Evolutionary conservation across 352 stramenopile genomes (phyloP), one percentile per base, ranked within the genome.

Genomic region (Globisporangium solare): DNA sequence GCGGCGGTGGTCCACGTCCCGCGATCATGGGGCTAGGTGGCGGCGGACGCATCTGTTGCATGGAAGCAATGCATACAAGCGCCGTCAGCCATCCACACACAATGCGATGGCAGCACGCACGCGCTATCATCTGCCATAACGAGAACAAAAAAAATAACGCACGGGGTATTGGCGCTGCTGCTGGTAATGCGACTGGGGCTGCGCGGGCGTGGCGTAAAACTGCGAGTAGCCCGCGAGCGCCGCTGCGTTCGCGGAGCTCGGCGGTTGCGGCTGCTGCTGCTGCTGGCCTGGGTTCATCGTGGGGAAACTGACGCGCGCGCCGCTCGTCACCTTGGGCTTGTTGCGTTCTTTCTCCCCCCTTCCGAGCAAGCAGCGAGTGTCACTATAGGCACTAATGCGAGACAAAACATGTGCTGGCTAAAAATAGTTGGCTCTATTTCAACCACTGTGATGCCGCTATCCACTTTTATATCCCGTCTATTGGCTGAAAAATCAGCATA

Each of bases 151-250:
- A 22, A 35, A 37, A n/a, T 35, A 35, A 35, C 27, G 27, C 4
- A 64, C 52, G 21, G 24, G 15, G 40, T 53, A 60, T 43, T 56
- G 39, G 39, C 17, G 39, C 7, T 43, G 60, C 21, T 31, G 43
- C 8, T 54, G 51, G 7, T 45, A 20, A 39, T 57, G 56, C 6
- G 20, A 27, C 6, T 51, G 58, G 11, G 42, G 22, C 51, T 58
- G 58, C 17, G 50, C 14, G 2, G 71, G 61, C 11, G 74, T 66
- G 47, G 63, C 66, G 68, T 88, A 88, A 65, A 89, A 88, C 24
- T 80, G 77, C 17, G 79, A 71, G 55, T 88, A 89, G 42, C 79
- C 79, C 12, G 79, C 79, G 58, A 83, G 85, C 20, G 58, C 56
- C 66, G 76, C 52, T 35, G 27, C 27, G 27, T 35, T 35, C 27